Conservation (phyloP, 345 rosid genomes). For the Eucalyptus erythrocorys region DNA sequence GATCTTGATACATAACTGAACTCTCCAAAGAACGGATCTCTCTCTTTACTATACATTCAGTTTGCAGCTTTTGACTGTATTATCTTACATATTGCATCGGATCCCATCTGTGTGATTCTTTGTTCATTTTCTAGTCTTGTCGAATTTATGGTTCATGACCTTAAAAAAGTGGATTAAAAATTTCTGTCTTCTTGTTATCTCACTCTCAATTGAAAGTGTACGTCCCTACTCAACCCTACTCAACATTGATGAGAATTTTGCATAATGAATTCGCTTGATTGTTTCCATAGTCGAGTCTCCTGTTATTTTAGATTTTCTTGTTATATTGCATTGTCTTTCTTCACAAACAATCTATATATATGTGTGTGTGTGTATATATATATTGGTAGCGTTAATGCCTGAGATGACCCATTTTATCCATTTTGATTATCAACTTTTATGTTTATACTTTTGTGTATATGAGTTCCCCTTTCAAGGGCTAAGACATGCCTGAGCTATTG, state of each 20-base stretch:
- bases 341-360: no score
- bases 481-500: background rate
- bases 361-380: no score
- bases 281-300: background rate
- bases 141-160: background rate
- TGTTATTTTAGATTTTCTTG: background rate
- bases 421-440: background rate
- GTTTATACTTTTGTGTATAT: background rate
- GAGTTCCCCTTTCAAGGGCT: background rate
- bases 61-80: background rate
- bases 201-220: background rate
- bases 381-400: background rate
- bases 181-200: background rate
- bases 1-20: background rate
- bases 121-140: background rate
- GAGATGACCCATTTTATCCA: background rate
- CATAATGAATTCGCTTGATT: background rate
- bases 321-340: background rate
- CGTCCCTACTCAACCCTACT: background rate
- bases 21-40: background rate
- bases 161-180: background rate
- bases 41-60: background rate
- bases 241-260: background rate
- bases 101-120: background rate
- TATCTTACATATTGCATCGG: background rate